Base-by-base conservation (phyloP, 2,329 filamentous ascomycete genomes). In the Xylariomycetidae sp. region DNA sequence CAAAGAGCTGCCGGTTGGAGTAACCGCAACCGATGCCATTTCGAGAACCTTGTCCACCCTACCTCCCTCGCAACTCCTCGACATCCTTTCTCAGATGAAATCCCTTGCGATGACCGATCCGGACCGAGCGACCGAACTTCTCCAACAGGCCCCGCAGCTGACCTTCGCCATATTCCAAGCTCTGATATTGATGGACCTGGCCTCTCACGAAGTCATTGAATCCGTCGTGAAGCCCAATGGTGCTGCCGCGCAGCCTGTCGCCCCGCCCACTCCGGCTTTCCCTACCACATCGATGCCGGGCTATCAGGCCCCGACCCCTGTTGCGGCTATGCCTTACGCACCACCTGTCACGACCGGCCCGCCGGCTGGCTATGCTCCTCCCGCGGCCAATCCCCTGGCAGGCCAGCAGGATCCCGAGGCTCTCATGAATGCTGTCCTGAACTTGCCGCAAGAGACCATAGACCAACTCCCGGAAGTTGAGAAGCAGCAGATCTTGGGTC, bases 111-210 rank as follows among this genome's bases (percentile, higher is more conserved):
- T 80, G 31, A 77, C 74, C 16, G 88, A 97, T 49, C 88, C 90
- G 3, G 72, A 75, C 14, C 85, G 88, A 54, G 89, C 89, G 4
- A 88, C 83, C 0, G 87, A 94, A 54, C 78, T 97, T 25, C 77
- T 98, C 26, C 74, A 83, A 42, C 84, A 90, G 64, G 88, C 89
- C 2, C 92, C 92, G 0, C 92, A 98, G 63, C 79, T 98, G 27
- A 80, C 87, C 4, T 97, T 94, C 53, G 92, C 92, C 37, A 84
- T 97, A 46, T 97, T 97, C 65, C 90, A 97, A 63, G 85, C 89
- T 16, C 74, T 97, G 8, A 77, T 97, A 3, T 77, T 96, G 23
- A 92, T 97, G 77, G 88, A 88, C 28, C 79, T 97, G 8, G 88
- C 97, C 36, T 90, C 92, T 37, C 85, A 87, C 11, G 81, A 82